Conservation (phyloP, 2,329 filamentous ascomycete species). For the Leptographium procerum region DNA sequence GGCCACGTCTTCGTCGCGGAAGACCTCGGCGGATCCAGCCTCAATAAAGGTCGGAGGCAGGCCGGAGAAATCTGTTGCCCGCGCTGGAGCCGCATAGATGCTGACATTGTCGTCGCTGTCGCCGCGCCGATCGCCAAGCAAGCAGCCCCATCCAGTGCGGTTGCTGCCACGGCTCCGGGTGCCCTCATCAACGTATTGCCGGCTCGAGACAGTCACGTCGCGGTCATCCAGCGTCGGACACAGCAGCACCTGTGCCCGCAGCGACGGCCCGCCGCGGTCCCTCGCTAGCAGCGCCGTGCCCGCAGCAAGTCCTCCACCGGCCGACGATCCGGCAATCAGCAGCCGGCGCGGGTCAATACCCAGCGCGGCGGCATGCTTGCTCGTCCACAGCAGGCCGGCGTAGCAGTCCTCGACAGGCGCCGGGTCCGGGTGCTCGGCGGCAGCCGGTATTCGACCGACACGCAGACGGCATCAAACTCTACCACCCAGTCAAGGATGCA, state of each 20-base stretch:
- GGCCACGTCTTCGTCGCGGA: conserved; percentile 21
- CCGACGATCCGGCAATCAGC: conserved; percentile 15
- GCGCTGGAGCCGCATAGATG: not conserved
- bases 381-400: conserved; percentile 21
- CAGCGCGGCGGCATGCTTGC: conserved; percentile 14
- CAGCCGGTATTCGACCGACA: conserved; percentile 37
- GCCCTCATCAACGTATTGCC: not conserved
- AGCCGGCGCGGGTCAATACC: conserved; percentile 17
- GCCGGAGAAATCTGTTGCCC: conserved; percentile 13
- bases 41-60: conserved; percentile 28
- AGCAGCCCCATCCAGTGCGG: not conserved
- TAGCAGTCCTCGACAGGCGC: conserved; percentile 28
- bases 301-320: conserved; percentile 17
- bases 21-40: conserved; percentile 26
- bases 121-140: not conserved
- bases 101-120: not conserved
- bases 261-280: conserved; percentile 17
- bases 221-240: conserved; percentile 28
- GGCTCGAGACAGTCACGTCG: not conserved
- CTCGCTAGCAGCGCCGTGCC: conserved; percentile 28
- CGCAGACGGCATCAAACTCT: too few relatives aligned
- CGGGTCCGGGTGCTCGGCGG: conserved; percentile 37
- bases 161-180: not conserved
- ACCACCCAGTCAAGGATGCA: too few relatives aligned
- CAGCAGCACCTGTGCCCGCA: conserved; percentile 22